These are phyloP conservation scores for Trametes cinnabarina DNA, from an alignment of 768 basidiomycete genomes.

Conservation along the genomic window DNA sequence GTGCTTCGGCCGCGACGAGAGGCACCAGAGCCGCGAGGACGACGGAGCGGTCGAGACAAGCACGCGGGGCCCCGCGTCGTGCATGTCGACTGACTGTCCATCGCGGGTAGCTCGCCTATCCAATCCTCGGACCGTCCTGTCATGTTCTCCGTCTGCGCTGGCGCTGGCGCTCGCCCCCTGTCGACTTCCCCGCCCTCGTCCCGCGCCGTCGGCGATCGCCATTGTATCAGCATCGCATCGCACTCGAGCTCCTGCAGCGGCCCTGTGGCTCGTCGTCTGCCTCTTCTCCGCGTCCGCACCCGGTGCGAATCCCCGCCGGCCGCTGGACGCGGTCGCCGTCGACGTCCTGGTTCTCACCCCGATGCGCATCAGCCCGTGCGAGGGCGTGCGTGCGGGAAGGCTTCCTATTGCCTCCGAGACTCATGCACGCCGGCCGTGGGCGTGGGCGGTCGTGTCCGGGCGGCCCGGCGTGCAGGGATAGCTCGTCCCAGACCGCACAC, in stretches of 20 bases:
- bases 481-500: neutral
- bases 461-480: neutral
- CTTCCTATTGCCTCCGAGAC: constrained; percentile 1
- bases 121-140: neutral
- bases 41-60: neutral
- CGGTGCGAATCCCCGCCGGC: constrained; percentile 1
- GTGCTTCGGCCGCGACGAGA: neutral
- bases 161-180: neutral
- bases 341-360: neutral
- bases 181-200: neutral
- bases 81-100: neutral
- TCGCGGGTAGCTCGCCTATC: constrained; percentile 13
- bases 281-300: neutral
- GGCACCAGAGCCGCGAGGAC: too few species aligned
- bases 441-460: neutral
- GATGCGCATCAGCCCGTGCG: constrained; percentile 2
- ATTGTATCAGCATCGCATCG: neutral
- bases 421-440: neutral
- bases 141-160: neutral
- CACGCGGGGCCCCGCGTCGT: neutral
- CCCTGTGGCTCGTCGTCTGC: neutral
- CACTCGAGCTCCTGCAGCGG: neutral
- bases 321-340: neutral
- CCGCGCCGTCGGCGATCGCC: neutral
- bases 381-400: neutral